These are phyloP conservation scores for Teunomyces panamensis DNA, from an alignment of 805 yeast species.

Conservation along the genomic window DNA sequence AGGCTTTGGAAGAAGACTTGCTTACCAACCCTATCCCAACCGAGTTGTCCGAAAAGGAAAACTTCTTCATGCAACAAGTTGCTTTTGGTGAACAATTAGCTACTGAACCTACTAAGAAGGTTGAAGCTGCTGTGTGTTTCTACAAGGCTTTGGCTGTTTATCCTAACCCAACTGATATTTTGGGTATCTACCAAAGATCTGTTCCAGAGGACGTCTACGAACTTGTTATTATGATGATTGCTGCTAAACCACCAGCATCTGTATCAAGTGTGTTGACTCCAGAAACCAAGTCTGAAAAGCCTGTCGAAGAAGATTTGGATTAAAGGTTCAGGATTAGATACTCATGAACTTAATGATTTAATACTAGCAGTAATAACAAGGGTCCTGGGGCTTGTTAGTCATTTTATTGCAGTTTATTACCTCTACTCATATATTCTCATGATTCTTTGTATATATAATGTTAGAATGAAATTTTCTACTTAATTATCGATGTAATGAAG, in stretches of 20 bases:
- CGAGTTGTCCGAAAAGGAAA: slow-evolving; percentile 66
- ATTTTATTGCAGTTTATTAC: slow-evolving; percentile 2
- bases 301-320: slow-evolving; percentile 34
- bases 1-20: slow-evolving; percentile 62
- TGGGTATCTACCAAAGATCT: slow-evolving; percentile 85
- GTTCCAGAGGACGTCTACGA: slow-evolving; percentile 82
- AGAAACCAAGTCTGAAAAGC: slow-evolving; percentile 18
- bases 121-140: slow-evolving; percentile 85
- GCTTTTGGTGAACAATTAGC: slow-evolving; percentile 82
- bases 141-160: slow-evolving; percentile 91
- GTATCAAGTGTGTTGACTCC: slow-evolving; percentile 57
- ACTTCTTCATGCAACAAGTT: slow-evolving; percentile 78
- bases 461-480: background rate
- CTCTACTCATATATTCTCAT: slow-evolving; percentile 3
- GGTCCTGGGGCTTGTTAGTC: slow-evolving; percentile 1
- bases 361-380: slow-evolving; percentile 1
- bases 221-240: slow-evolving; percentile 81
- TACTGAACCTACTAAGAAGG: slow-evolving; percentile 60
- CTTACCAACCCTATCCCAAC: slow-evolving; percentile 72
- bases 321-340: slow-evolving; percentile 9
- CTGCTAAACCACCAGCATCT: slow-evolving; percentile 82
- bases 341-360: background rate
- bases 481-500: too few species aligned
- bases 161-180: slow-evolving; percentile 91
- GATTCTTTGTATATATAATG: slow-evolving; percentile 1